Percentiles rank a stretch among this genome's conserved stretches.
Evolutionary conservation across 805 yeast genomes (phyloP).

Genomic region (Teunomyces aglyptinius): DNA sequence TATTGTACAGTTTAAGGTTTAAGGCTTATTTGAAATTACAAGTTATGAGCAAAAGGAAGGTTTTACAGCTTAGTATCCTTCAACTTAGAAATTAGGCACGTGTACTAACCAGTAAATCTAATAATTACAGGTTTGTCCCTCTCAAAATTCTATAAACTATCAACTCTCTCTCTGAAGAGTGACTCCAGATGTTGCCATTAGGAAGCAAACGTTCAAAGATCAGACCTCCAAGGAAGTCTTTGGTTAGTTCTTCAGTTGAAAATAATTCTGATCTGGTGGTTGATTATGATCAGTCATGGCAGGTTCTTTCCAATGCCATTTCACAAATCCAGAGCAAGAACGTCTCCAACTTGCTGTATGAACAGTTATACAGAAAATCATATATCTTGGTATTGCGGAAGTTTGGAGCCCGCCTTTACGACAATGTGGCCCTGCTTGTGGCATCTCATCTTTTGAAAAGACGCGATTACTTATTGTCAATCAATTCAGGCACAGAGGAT

Average conservation of each 20-base stretch:
- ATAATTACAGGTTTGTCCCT: conserved; percentile 1
- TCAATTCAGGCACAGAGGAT: conserved; percentile 22
- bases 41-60: no score
- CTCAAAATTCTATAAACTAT: not conserved
- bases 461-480: conserved; percentile 17
- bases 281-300: conserved; percentile 70
- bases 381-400: conserved; percentile 73
- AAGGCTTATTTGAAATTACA: not conserved
- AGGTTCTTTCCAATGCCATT: conserved; percentile 62
- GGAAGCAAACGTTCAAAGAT: conserved; percentile 55
- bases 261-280: conserved; percentile 29
- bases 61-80: no score
- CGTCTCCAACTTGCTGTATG: conserved; percentile 75
- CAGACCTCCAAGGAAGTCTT: conserved; percentile 59
- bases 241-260: conserved; percentile 19
- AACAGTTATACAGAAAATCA: conserved; percentile 75
- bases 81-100: not conserved
- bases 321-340: conserved; percentile 67
- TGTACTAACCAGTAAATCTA: not conserved
- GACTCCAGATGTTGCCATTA: conserved; percentile 9
- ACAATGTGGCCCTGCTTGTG: conserved; percentile 52
- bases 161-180: not conserved
- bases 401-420: conserved; percentile 63
- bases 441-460: conserved; percentile 40
- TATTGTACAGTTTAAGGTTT: not conserved